phyloP scores from a whole-genome alignment of 2,329 filamentous ascomycete species.

The Volutella citrinella region DNA sequence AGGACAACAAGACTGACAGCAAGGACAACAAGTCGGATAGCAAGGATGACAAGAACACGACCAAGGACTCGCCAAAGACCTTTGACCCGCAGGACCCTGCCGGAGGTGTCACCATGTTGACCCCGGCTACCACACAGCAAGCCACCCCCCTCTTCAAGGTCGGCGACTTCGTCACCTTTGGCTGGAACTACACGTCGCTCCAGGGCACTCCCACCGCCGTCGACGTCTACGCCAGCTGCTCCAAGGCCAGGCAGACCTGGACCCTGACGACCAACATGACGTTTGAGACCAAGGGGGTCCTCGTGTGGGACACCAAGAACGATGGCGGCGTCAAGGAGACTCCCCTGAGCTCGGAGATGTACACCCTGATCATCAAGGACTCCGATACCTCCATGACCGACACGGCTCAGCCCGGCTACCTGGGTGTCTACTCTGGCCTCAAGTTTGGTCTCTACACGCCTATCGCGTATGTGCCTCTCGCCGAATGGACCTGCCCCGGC shows the following conservation, averaged over 20 bases:
- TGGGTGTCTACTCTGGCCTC: constrained; percentile 47
- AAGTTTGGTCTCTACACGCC: constrained; percentile 57
- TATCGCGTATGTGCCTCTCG: constrained; percentile 48
- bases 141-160: constrained; percentile 57
- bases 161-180: constrained; percentile 56
- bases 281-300: constrained; percentile 47
- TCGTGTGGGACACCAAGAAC: constrained; percentile 57
- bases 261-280: constrained; percentile 64
- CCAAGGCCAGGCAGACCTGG: constrained; percentile 49
- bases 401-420: constrained; percentile 53
- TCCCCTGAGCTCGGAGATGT: constrained; percentile 52
- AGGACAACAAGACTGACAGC: constrained; percentile 20
- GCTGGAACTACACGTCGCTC: constrained; percentile 65
- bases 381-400: constrained; percentile 49
- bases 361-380: constrained; percentile 62
- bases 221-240: constrained; percentile 58
- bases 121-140: constrained; percentile 43
- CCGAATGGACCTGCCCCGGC: constrained; percentile 53
- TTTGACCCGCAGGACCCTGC: constrained; percentile 46
- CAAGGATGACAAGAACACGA: constrained; percentile 18
- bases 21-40: constrained; percentile 19
- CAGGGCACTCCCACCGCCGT: constrained; percentile 56
- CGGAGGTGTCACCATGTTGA: constrained; percentile 52
- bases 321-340: constrained; percentile 42
- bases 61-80: constrained; percentile 32